These are phyloP conservation scores for Suhomyces canberraensis DNA, from an alignment of 805 yeast genomes.

Conservation along the genomic window DNA sequence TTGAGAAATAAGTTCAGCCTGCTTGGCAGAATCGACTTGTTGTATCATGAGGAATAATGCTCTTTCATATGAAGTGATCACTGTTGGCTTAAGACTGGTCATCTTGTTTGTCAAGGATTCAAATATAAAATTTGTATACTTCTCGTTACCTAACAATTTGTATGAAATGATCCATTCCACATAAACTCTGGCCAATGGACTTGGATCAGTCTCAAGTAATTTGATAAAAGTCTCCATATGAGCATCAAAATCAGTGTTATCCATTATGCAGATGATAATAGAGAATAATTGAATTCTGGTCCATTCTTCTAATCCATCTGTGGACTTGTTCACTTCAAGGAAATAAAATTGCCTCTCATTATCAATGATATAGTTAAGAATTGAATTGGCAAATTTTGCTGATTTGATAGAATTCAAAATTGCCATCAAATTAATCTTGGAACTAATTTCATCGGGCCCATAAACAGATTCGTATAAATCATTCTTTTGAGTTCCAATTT, in stretches of 20 bases:
- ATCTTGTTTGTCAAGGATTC: conserved; percentile 14
- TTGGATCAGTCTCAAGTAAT: conserved; percentile 53
- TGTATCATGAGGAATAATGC: conserved; percentile 51
- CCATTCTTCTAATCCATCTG: conserved; percentile 70
- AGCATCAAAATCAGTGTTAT: conserved; percentile 22
- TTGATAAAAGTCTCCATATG: conserved; percentile 34
- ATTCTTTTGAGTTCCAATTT: conserved; percentile 8
- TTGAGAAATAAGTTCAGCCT: conserved; percentile 37
- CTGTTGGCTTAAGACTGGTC: conserved; percentile 41
- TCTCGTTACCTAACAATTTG: conserved; percentile 29
- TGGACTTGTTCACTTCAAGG: conserved; percentile 48
- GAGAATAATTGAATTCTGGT: conserved; percentile 56
- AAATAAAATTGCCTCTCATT: conserved; percentile 40
- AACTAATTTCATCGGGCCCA: conserved; percentile 56
- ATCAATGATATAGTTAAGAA: conserved; percentile 37
- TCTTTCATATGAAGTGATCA: conserved; percentile 62
- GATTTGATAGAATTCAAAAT: conserved; percentile 37
- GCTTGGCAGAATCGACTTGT: conserved; percentile 29
- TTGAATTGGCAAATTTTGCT: conserved; percentile 21
- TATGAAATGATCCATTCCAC: conserved; percentile 74
- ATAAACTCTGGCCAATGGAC: conserved; percentile 72
- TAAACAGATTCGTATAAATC: conserved; percentile 47
- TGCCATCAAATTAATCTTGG: conserved; percentile 49
- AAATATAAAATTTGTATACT: conserved; percentile 16
- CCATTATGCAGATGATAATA: conserved; percentile 46